A percentile compares a stretch with the other conserved stretches of the same genome.
Conservation (phyloP, 2,329 filamentous ascomycete genomes). For the Monosporascus sp. region DNA sequence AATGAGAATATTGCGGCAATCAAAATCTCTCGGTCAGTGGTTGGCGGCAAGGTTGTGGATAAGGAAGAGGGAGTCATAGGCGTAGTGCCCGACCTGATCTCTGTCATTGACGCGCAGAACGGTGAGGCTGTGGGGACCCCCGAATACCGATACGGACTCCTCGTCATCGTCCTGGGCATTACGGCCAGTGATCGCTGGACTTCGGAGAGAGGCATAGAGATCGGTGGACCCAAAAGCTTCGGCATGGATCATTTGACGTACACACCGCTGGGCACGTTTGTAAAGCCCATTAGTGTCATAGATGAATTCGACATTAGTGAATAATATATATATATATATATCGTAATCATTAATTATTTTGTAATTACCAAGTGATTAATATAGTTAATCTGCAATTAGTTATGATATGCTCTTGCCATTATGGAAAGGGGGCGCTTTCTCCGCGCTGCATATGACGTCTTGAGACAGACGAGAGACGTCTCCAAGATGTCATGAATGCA, state of each 20-base stretch:
- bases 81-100: constrained; percentile 52
- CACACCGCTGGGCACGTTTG: constrained; percentile 41
- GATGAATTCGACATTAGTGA: constrained; percentile 36
- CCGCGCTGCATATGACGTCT: too few relatives aligned
- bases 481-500: too few relatives aligned
- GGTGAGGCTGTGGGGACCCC: constrained; percentile 52
- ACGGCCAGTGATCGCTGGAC: constrained; percentile 41
- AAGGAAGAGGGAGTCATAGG: constrained; percentile 36
- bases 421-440: too few relatives aligned
- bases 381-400: too few relatives aligned
- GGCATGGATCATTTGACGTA: constrained; percentile 44
- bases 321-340: too few relatives aligned
- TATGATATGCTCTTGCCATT: too few relatives aligned
- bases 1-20: constrained; percentile 67
- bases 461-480: too few relatives aligned
- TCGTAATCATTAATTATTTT: too few relatives aligned
- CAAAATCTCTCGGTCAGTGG: constrained; percentile 16
- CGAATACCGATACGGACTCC: constrained; percentile 49
- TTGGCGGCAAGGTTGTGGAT: constrained; percentile 31
- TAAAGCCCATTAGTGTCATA: constrained; percentile 47
- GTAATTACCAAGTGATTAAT: too few relatives aligned
- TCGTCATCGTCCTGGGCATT: constrained; percentile 44
- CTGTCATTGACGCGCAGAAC: constrained; percentile 50
- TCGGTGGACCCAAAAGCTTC: constrained; percentile 45
- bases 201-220: constrained; percentile 39